Base-by-base conservation (phyloP, 345 rosid genomes). In the Syzygium jambos region DNA sequence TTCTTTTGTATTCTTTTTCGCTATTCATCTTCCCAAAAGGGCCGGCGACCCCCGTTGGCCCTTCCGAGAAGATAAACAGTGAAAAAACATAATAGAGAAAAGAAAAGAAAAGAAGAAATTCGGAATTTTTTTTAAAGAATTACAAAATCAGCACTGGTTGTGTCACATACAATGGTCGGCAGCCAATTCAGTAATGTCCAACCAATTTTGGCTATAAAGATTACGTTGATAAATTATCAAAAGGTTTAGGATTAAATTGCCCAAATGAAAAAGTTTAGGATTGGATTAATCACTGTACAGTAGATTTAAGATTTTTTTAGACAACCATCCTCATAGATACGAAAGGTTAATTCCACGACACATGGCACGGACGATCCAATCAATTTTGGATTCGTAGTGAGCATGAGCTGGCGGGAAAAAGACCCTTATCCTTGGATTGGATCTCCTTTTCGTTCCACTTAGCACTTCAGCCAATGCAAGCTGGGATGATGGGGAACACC, bases 211-310 rank as follows among this genome's bases (percentile, higher is more conserved):
- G 0, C 3, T 9, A 61, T 12, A 13, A 12, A 13, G 53, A 52
- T 1, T 52, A 52, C 4, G 12, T 52, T 52, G 53, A 5, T 17
- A 52, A 52, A 52, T 52, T 52, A 52, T 52, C 53, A 14, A 52
- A 52, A 51, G 4, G 6, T 52, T 52, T 52, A 52, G 1, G 17
- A 52, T 2, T 52, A 52, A 52, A 52, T 3, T 52, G 5, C 1
- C 4, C 3, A 52, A 2, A 52, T 5, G 0, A 1, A 61, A 61
- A 61, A 61, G 0, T 13, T 13, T 27, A n/a, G 4, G 12, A 61
- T 0, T n/a, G 2, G n/a, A 61, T 61, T 61, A 0, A 5, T 3
- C 0, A 1, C 0, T 0, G 3, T 27, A 27, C 2, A 27, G 5
- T 27, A 59, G 11, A 7, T 27, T 25, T 57, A 11, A 59, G 27